These are phyloP conservation scores for Rhynchospora breviuscula DNA, from an alignment of 176 grass and related monocot genomes.

Conservation along the genomic window DNA sequence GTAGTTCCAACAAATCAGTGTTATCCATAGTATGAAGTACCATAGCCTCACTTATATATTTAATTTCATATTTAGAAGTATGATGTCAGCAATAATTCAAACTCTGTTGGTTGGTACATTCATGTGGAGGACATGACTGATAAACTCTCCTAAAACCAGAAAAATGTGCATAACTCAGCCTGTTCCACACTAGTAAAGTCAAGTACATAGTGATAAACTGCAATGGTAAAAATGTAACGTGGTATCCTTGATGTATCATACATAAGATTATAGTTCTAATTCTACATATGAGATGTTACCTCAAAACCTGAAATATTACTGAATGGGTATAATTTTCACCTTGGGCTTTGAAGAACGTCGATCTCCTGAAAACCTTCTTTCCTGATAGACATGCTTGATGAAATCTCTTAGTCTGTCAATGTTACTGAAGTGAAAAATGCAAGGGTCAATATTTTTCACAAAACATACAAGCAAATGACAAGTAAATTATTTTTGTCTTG, in stretches of 20 bases:
- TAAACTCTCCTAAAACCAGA: not conserved
- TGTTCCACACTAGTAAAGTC: not conserved
- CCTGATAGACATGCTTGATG: constrained; percentile 87
- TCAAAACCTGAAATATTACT: not conserved
- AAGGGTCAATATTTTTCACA: constrained; percentile 27
- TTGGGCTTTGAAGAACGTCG: constrained; percentile 49
- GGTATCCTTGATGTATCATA: not conserved
- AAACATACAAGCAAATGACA: not conserved
- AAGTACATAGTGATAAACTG: not conserved
- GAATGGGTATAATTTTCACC: constrained; percentile 40
- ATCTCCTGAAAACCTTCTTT: constrained; percentile 81
- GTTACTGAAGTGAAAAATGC: constrained; percentile 59
- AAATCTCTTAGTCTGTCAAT: constrained; percentile 83
- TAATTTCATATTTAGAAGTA: not conserved
- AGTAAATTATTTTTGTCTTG: not conserved
- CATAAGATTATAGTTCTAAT: not conserved
- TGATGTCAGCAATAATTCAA: not conserved
- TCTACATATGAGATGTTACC: not conserved
- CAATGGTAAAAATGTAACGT: not conserved
- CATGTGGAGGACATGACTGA: not conserved
- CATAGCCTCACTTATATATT: no score
- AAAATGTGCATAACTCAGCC: not conserved
- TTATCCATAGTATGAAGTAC: no score
- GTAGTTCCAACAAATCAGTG: no score
- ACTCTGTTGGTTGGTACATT: not conserved